phyloP scores from a whole-genome alignment of 176 grass and related monocot genomes.

The Guadua angustifolia region DNA sequence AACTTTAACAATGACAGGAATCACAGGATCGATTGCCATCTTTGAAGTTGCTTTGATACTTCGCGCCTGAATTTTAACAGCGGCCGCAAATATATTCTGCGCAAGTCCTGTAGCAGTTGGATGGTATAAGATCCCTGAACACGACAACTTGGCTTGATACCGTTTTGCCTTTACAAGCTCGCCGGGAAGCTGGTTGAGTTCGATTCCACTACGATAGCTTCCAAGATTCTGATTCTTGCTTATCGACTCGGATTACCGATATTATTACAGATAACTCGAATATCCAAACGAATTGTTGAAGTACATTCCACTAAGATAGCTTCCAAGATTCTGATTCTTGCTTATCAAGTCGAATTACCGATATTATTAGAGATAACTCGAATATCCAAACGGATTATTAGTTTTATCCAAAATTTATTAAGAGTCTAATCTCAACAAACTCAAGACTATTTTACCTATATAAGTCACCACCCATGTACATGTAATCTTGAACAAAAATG shows the following conservation, averaged over 20 bases:
- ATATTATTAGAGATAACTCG: not conserved
- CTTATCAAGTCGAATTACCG: not conserved
- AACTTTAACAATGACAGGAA: too few relatives aligned
- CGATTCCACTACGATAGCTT: not conserved
- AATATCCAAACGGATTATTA: too few relatives aligned
- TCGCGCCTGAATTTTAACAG: not conserved
- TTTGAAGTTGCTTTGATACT: not conserved
- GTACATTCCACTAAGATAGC: not conserved
- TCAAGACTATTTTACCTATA: too few relatives aligned
- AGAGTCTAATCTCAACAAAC: too few relatives aligned
- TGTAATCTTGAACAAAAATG: too few relatives aligned
- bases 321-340: not conserved
- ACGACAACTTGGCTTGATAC: not conserved
- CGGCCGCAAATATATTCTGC: not conserved
- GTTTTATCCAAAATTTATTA: too few relatives aligned
- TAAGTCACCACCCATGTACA: too few relatives aligned
- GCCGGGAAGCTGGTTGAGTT: not conserved
- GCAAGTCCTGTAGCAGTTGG: not conserved
- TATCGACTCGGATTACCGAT: not conserved
- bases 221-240: not conserved
- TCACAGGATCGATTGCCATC: too few relatives aligned
- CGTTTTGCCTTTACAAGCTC: not conserved
- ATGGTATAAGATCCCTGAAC: not conserved
- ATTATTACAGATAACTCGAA: not conserved
- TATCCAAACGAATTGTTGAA: too few relatives aligned